These are phyloP conservation scores for Oehlia diaphana DNA, from an alignment of 192 early-diverging fungal genomes.

Conservation along the genomic window DNA sequence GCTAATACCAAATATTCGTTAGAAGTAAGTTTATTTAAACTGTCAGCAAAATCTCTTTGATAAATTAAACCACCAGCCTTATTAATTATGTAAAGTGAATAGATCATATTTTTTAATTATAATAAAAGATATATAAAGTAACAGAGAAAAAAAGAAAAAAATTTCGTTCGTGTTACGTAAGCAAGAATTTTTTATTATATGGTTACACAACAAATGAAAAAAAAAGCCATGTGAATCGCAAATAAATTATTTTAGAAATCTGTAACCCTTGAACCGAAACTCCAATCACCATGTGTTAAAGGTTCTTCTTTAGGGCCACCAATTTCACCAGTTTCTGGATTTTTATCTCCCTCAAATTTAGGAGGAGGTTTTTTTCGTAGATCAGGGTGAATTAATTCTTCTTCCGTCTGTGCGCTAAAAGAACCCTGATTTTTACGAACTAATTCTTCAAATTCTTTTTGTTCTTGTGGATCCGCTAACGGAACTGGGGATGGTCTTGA, in stretches of 20 bases:
- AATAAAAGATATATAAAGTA: background rate
- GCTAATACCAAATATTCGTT: conserved; percentile 99
- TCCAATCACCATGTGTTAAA: conserved; percentile 82
- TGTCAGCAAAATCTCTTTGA: conserved; percentile 84
- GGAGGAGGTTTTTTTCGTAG: conserved; percentile 43
- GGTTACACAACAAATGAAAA: background rate
- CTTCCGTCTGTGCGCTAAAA: conserved; percentile 30
- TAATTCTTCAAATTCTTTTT: conserved; percentile 72
- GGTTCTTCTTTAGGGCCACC: conserved; percentile 83
- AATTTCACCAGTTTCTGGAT: conserved; percentile 76
- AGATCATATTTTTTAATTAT: conserved; percentile 60
- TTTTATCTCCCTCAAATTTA: conserved; percentile 75
- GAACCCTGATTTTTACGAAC: conserved; percentile 50
- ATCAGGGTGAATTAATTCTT: conserved; percentile 46
- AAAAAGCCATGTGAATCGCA: too few relatives aligned
- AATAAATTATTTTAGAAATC: conserved; percentile 46
- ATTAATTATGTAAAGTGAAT: conserved; percentile 82
- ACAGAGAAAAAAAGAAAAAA: too few relatives aligned
- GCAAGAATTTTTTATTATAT: background rate
- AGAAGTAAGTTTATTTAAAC: conserved; percentile 78
- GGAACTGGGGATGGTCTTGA: conserved; percentile 64
- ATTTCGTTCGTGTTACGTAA: background rate
- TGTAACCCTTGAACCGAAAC: conserved; percentile 62
- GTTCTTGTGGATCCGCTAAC: conserved; percentile 62
- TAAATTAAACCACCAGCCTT: conserved; percentile 94